Conservation (phyloP, 129 eudicot species). For the Artemisia annua region DNA sequence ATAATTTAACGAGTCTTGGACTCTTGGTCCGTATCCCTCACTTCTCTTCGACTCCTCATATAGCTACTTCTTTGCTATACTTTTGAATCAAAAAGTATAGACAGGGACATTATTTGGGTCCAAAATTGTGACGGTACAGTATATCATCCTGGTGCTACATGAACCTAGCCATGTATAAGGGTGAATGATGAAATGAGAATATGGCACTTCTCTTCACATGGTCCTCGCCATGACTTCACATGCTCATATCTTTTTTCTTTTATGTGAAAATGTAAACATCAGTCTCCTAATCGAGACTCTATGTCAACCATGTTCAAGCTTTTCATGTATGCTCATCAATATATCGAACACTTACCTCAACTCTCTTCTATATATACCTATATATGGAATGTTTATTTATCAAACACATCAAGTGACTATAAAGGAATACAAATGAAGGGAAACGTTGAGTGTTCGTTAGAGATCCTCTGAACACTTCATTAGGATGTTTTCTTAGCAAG, state of each 20-base stretch:
- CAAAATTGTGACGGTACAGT: no score
- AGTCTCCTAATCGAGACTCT: constrained; percentile 5
- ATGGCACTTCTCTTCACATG: no score
- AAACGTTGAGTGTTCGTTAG: constrained; percentile 2
- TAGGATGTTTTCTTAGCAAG: neutral
- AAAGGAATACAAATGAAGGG: neutral
- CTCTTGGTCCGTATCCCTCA: no score
- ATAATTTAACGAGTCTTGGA: no score
- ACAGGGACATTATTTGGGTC: no score
- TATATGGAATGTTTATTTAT: neutral
- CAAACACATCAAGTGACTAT: neutral
- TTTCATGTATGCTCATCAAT: neutral
- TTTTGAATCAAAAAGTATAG: no score
- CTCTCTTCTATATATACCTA: neutral
- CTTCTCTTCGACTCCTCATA: no score
- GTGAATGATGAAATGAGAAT: neutral
- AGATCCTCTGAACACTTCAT: constrained; percentile 30
- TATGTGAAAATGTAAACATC: neutral
- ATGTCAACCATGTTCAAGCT: constrained; percentile 22
- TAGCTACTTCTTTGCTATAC: no score
- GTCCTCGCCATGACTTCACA: neutral
- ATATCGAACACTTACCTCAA: neutral
- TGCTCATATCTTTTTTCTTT: neutral
- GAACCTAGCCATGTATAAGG: constrained; percentile 17
- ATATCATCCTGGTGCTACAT: no score